Base-by-base conservation (phyloP, 306 rosid genomes). In the Vigna hirtella region DNA sequence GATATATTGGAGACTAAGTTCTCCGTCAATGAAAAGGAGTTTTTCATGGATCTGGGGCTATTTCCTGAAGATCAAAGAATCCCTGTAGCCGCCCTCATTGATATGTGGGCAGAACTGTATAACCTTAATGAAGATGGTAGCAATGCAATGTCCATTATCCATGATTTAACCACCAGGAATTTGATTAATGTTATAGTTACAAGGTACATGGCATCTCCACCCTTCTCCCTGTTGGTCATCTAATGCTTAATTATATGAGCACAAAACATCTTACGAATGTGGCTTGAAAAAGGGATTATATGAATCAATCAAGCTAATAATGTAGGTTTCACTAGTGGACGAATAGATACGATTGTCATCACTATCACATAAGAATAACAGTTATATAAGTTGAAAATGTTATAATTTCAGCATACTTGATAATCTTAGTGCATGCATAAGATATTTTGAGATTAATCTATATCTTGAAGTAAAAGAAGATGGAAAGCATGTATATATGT, bases 61-160 rank as follows among this genome's bases (percentile, higher is more conserved):
- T 91, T 93, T 72, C 97, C 91, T 1, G 94, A 87, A 78, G 92
- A 87, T 69, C 90, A 79, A 67, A 87, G 86, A 74, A 87, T 93
- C 32, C 88, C 88, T 62, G 94, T 75, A 56, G 26, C 89, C 66
- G 78, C 76, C 40, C 84, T 93, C 42, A 65, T 90, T 73, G 97
- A 91, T 80, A 88, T 91, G 67, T 90, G 90, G 90, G 57, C 77
- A n/a, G 93, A 86, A 74, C 79, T 85, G 57, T 40, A 93, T 63
- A 73, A 67, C 10, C 63, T 88, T 45, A 84, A 86, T 61, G 86
- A 76, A 57, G 56, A 68, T 67, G 82, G 83, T 5, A 38, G 65
- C 26, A 56, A 79, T n/a, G 89, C 89, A 45, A 79, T 86, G 86
- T 28, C 83, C 79, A 67, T 79, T 5, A 7, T 86, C 78, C 59